A percentile compares a stretch with the other conserved stretches of the same genome.
These are phyloP conservation scores for Sphaerobolus stellatus DNA, from an alignment of 1,284 basidiomycete genomes.

Conservation along the genomic window DNA sequence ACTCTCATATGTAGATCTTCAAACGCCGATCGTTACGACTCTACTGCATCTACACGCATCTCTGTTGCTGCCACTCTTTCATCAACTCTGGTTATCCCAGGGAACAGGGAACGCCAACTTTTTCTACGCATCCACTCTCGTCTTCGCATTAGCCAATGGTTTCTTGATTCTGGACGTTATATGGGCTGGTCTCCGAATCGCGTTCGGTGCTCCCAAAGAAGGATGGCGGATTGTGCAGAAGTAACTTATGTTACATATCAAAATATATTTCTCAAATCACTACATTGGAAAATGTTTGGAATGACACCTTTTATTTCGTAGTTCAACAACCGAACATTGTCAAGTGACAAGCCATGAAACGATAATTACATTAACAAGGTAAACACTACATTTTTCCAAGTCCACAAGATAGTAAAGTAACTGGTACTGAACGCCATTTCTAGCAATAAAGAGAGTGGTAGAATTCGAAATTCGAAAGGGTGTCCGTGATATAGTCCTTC, in stretches of 20 bases:
- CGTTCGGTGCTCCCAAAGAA: conserved; percentile 58
- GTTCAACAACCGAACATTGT: too few species aligned
- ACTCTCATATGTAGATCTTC: conserved; percentile 59
- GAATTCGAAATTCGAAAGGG: too few species aligned
- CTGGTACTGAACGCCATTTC: too few species aligned
- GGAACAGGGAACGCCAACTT: conserved; percentile 98
- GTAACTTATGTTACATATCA: conserved; percentile 32
- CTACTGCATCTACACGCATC: conserved; percentile 84
- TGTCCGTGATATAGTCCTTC: too few species aligned
- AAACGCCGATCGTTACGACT: conserved; percentile 83
- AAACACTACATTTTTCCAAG: background rate
- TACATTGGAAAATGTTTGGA: background rate
- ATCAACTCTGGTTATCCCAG: conserved; percentile 88
- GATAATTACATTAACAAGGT: background rate
- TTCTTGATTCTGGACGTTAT: conserved; percentile 80
- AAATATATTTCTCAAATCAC: too few species aligned
- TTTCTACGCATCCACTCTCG: conserved; percentile 93
- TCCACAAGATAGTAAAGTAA: background rate
- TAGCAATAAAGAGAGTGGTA: background rate
- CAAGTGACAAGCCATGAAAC: background rate
- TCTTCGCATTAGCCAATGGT: conserved; percentile 87
- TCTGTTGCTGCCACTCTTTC: conserved; percentile 87
- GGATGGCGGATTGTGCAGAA: conserved; percentile 58
- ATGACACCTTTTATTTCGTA: background rate
- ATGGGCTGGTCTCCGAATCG: conserved; percentile 74